Conservation (phyloP, 352 stramenopile genomes). For the Globisporangium lucens region DNA sequence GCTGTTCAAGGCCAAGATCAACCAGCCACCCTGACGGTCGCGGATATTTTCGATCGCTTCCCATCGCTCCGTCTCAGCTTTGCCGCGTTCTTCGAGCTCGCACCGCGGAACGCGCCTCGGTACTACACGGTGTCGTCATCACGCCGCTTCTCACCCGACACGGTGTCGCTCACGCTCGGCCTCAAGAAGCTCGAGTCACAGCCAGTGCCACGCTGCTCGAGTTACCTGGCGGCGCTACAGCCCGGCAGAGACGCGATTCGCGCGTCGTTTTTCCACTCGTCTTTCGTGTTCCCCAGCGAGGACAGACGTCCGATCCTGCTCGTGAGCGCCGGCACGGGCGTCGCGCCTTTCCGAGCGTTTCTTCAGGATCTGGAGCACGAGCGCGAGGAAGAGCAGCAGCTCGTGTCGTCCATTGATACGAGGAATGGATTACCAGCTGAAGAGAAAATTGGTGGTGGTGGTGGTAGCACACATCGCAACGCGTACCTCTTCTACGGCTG, state of each 20-base stretch:
- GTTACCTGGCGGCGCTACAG: slow-evolving; percentile 52
- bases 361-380: slow-evolving; percentile 74
- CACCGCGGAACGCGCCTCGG: slow-evolving; percentile 53
- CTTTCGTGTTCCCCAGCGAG: slow-evolving; percentile 68
- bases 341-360: slow-evolving; percentile 81
- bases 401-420: neutral
- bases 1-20: neutral
- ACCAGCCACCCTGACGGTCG: slow-evolving; percentile 25
- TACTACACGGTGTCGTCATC: slow-evolving; percentile 88
- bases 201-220: slow-evolving; percentile 73
- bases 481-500: slow-evolving; percentile 83
- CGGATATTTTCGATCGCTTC: slow-evolving; percentile 67
- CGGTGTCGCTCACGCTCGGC: slow-evolving; percentile 70
- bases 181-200: slow-evolving; percentile 46
- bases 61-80: slow-evolving; percentile 66
- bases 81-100: slow-evolving; percentile 62
- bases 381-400: slow-evolving; percentile 13
- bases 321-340: slow-evolving; percentile 74
- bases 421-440: neutral
- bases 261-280: slow-evolving; percentile 69
- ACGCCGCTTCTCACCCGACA: slow-evolving; percentile 44
- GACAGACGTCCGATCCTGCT: slow-evolving; percentile 66
- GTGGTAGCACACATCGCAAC: slow-evolving; percentile 22
- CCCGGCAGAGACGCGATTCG: slow-evolving; percentile 43
- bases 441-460: slow-evolving; percentile 1